Evolutionary conservation across 176 grass and related monocot species (phyloP).

Genomic region (Phyllostachys edulis): DNA sequence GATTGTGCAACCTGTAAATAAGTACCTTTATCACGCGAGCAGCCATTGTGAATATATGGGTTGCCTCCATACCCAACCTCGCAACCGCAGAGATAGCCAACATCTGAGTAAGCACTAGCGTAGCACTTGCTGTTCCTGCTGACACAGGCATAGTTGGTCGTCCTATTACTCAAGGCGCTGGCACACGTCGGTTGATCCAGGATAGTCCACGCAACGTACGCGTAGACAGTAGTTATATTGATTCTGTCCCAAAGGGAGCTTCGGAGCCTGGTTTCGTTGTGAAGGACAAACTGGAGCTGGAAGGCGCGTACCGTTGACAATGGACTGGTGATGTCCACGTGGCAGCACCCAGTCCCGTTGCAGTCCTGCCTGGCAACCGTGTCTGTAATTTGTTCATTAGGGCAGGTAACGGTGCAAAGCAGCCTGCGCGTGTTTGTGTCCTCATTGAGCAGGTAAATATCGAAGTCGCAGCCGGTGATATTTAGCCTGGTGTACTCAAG

Average conservation of each 20-base stretch:
- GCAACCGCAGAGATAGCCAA: background rate
- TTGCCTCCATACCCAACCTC: background rate
- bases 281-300: no score
- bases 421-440: rapidly evolving
- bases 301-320: no score
- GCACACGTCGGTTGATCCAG: conserved; percentile 8
- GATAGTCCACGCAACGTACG: background rate
- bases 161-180: background rate
- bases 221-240: background rate
- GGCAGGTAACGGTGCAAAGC: background rate
- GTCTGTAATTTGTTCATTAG: background rate
- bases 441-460: background rate
- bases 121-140: background rate
- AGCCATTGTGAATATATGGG: background rate
- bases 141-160: conserved; percentile 2
- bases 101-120: no score
- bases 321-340: background rate
- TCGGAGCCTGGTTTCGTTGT: no score
- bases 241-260: background rate
- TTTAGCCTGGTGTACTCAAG: background rate
- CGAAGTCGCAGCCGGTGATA: conserved; percentile 22
- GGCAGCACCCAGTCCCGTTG: conserved; percentile 7
- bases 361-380: background rate
- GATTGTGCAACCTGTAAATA: no score
- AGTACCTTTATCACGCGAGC: background rate